Base-by-base conservation (phyloP, 163 green algal species). In the Trebouxia gelatinosa region DNA sequence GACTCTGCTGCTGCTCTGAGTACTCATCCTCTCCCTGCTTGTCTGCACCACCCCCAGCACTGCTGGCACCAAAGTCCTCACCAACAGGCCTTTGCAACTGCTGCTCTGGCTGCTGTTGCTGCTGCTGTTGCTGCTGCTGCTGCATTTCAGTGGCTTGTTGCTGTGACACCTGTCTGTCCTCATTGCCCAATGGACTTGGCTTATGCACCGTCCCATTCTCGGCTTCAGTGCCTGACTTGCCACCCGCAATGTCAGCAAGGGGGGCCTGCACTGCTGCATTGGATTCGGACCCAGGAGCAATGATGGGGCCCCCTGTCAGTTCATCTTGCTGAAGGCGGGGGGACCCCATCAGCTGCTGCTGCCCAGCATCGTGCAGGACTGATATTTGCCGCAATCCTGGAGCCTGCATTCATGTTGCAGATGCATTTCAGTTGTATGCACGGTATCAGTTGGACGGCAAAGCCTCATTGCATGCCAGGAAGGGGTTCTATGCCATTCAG, bases 191-290 rank as follows among this genome's bases (percentile, higher is more conserved):
- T n/a, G n/a, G n/a, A n/a, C n/a, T n/a, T n/a, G n/a, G n/a, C n/a
- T n/a, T n/a, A n/a, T n/a, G n/a, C n/a, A n/a, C n/a, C n/a, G n/a
- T 62, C 28, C 62, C 68, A 64, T 40, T 61, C 29, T 59, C 68
- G 43, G 68, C 40, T 19, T 40, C 40, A 31, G 46, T 76, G 26
- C 68, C 68, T 37, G 68, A 76, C 43, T 76, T 76, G 28, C 68
- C 68, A 0, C 68, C 68, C 43, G 68, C 68, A 39, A 76, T 61
- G 31, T 76, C 68, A 46, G 43, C 28, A 9, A 76, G 68, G 28
- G 68, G 68, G 29, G 61, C 68, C 29, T 39, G 62, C 29, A 76
- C 68, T 3, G 68, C n/a, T 9, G 68, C 68, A 31, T 31, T 59
- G 68, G 40, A 62, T 61, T 62, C 31, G 28, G 40, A 62, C 28